A percentile compares a stretch with the other conserved stretches of the same genome.
These are phyloP conservation scores for Trichosanthes truncata DNA, from an alignment of 306 rosid genomes.

Conservation along the genomic window DNA sequence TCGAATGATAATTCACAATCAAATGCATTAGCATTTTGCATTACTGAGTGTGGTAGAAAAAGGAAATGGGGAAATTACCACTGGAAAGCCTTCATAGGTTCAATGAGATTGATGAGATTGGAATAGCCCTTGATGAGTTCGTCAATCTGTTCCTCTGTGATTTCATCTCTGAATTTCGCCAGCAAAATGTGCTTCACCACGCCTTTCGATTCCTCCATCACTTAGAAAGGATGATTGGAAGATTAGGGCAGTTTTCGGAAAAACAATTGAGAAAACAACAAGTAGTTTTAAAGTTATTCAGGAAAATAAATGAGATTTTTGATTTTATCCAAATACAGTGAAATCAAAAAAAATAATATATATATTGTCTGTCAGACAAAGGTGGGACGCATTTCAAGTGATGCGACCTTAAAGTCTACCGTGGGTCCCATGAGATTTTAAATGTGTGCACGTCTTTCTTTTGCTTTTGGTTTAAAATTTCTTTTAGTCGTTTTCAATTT, in stretches of 20 bases:
- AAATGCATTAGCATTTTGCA: background rate
- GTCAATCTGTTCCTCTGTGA: constrained; percentile 27
- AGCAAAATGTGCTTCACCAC: constrained; percentile 59
- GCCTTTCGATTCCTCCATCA: constrained; percentile 65
- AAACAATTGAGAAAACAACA: too few relatives aligned
- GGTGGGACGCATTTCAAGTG: too few relatives aligned
- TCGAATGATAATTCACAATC: background rate
- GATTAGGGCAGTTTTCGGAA: background rate
- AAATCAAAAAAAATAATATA: too few relatives aligned
- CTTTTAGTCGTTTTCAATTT: too few relatives aligned
- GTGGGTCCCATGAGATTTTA: too few relatives aligned
- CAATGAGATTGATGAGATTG: constrained; percentile 54
- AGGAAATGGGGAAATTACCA: constrained; percentile 31
- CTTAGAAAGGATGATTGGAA: background rate
- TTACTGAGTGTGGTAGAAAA: background rate
- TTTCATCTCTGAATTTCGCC: constrained; percentile 64
- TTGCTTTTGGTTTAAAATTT: too few relatives aligned
- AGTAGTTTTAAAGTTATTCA: too few relatives aligned
- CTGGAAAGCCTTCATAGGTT: constrained; percentile 68
- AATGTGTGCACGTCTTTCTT: too few relatives aligned
- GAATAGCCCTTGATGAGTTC: constrained; percentile 55
- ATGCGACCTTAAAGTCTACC: too few relatives aligned
- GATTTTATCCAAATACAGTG: too few relatives aligned
- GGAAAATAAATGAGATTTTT: too few relatives aligned
- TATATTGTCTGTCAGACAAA: too few relatives aligned